Conservation (phyloP, 2,329 filamentous ascomycete genomes). For the Pseudocercospora ulei region DNA sequence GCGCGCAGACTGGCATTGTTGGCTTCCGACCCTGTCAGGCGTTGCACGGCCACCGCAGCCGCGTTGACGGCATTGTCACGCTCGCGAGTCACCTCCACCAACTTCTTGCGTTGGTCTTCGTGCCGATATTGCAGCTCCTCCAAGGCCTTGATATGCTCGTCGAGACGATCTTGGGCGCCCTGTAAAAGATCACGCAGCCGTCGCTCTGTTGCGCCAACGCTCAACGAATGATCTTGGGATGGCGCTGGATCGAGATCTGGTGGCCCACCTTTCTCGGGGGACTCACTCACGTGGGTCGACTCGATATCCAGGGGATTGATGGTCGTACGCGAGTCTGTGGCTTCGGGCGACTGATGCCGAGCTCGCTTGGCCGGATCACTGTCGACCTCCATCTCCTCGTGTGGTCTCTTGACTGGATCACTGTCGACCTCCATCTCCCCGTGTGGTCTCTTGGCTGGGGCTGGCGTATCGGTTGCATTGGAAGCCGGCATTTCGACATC, state of each 20-base stretch:
- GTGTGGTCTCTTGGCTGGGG: conserved; percentile 21
- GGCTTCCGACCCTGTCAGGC: conserved; percentile 20
- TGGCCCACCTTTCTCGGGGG: conserved; percentile 31
- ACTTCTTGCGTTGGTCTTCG: conserved; percentile 29
- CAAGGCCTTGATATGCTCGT: conserved; percentile 29
- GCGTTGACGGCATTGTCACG: conserved; percentile 26
- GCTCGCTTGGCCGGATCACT: conserved; percentile 24
- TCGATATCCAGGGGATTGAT: conserved; percentile 34
- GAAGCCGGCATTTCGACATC: conserved; percentile 17
- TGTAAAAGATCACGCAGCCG: conserved; percentile 23
- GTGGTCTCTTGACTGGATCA: conserved; percentile 22
- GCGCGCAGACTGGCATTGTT: conserved; percentile 23
- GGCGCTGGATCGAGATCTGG: conserved; percentile 5
- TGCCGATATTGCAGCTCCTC: conserved; percentile 31
- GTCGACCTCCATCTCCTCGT: conserved; percentile 10
- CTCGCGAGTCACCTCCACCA: conserved; percentile 24
- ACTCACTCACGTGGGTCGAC: conserved; percentile 39
- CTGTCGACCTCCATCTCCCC: conserved; percentile 10
- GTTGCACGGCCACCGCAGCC: conserved; percentile 23
- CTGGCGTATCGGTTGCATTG: neutral
- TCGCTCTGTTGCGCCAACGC: conserved; percentile 15
- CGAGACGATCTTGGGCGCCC: conserved; percentile 23
- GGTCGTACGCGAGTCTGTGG: conserved; percentile 21
- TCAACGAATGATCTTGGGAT: conserved; percentile 1
- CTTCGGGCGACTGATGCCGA: conserved; percentile 17